Base-by-base conservation (phyloP, 352 stramenopile genomes). In the Phytophthora pini region DNA sequence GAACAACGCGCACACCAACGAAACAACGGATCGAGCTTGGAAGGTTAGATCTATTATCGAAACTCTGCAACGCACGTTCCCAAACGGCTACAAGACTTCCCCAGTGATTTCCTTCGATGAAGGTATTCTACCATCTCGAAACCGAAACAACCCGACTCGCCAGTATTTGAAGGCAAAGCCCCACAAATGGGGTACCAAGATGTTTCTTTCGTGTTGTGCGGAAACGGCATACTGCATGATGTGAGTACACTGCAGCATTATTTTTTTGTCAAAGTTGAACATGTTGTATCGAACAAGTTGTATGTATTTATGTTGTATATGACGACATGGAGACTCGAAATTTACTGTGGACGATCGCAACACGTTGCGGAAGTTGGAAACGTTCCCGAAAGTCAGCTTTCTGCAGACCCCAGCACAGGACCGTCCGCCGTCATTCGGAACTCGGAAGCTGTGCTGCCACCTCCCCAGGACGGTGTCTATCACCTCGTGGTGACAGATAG, bases 281-380 rank as follows among this genome's bases (percentile, higher is more conserved):
- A 56, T 69, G 46, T 69, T 59, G 52, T 63, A 69, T 61, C 11
- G 55, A 5, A 50, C 41, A 49, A 45, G 13, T 65, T 52, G 1
- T 44, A n/a, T 56, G 4, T 32, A 26, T 10, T 45, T 0, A 48
- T 52, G 34, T 0, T 57, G 60, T 29, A 47, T 62, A 1, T 29
- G 11, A n/a, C 26, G 32, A 54, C 39, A 56, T 59, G 39, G 43
- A 66, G 49, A 60, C 31, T 60, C 34, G 58, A 60, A 13, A 32
- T 66, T 5, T 66, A 55, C 15, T 60, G 43, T 7, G 48, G 49
- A 1, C 54, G 49, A 13, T 31, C 41, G 4, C 49, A 66, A 12
- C 40, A 50, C 1, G 5, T 11, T 13, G 8, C 39, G 13, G 49
- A 60, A 32, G 0, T 59, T 2, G 32, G 49, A 0, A 58, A 55